A percentile compares a stretch with the other conserved stretches of the same genome.
These are phyloP conservation scores for Eimeria necatrix DNA, from an alignment of 169 alveolate genomes.

Conservation along the genomic window DNA sequence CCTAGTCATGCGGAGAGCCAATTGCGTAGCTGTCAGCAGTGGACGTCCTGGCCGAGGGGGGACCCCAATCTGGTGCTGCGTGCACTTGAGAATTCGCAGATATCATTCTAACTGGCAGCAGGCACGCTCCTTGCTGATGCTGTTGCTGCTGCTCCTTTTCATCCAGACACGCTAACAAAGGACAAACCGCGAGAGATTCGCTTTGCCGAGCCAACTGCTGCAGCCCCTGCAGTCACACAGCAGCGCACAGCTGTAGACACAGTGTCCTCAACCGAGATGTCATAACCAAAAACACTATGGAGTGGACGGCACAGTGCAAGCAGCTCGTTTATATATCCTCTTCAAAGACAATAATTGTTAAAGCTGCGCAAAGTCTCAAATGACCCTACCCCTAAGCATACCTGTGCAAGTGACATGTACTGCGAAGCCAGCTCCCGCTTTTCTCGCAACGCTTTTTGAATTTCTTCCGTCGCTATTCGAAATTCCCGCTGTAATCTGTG, in stretches of 20 bases:
- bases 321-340: neutral
- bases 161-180: neutral
- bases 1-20: slow-evolving; percentile 16
- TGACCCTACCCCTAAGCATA: neutral
- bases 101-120: neutral
- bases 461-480: slow-evolving; percentile 42
- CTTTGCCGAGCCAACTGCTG: slow-evolving; percentile 71
- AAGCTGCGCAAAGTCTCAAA: neutral
- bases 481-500: slow-evolving; percentile 52
- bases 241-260: neutral
- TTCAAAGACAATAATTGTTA: neutral
- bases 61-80: slow-evolving; percentile 38
- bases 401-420: slow-evolving; percentile 70
- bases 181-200: neutral
- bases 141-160: neutral
- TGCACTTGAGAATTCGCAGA: slow-evolving; percentile 1
- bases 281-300: neutral
- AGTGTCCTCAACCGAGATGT: neutral
- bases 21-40: slow-evolving; percentile 65
- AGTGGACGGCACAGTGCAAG: too few species aligned
- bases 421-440: slow-evolving; percentile 52
- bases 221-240: slow-evolving; percentile 17
- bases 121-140: slow-evolving; percentile 2
- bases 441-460: slow-evolving; percentile 42
- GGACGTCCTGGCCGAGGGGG: slow-evolving; percentile 46